Conservation (phyloP, 2,329 filamentous ascomycete species). For the Periconia sp. region DNA sequence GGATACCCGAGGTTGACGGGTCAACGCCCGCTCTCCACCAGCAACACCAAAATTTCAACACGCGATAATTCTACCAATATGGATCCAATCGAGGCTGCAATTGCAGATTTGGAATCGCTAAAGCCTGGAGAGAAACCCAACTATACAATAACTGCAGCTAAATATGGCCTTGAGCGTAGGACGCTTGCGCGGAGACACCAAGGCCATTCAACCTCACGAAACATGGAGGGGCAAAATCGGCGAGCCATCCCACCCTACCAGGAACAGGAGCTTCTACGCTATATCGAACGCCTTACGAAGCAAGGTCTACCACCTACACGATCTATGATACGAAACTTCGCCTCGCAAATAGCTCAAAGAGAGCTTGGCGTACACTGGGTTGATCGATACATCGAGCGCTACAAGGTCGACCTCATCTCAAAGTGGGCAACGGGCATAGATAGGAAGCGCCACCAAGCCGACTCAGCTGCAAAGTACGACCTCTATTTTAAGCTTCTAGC, state of each 20-base stretch:
- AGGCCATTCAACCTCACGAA: not conserved
- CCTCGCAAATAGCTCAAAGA: not conserved
- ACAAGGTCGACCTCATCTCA: slow-evolving; percentile 10
- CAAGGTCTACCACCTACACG: slow-evolving; percentile 15
- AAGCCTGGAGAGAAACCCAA: slow-evolving; percentile 2
- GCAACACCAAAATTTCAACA: too few species aligned
- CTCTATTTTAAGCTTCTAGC: slow-evolving; percentile 15
- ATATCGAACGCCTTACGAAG: slow-evolving; percentile 16
- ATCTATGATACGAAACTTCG: not conserved
- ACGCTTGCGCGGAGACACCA: slow-evolving; percentile 4
- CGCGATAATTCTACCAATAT: slow-evolving; percentile 13
- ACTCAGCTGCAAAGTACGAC: slow-evolving; percentile 16
- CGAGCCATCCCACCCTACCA: not conserved
- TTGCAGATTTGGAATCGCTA: slow-evolving; percentile 8
- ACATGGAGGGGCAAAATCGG: not conserved
- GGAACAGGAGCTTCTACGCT: slow-evolving; percentile 17
- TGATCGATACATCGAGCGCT: slow-evolving; percentile 12
- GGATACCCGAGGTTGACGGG: too few species aligned
- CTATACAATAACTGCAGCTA: slow-evolving; percentile 5
- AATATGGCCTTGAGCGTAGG: slow-evolving; percentile 4
- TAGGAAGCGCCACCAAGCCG: slow-evolving; percentile 12
- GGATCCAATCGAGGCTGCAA: slow-evolving; percentile 7
- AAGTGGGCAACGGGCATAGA: slow-evolving; percentile 17
- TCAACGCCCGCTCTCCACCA: too few species aligned
- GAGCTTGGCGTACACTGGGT: slow-evolving; percentile 14